These are phyloP conservation scores for Santalum album DNA, from an alignment of 164 flowering plant genomes.

Conservation along the genomic window DNA sequence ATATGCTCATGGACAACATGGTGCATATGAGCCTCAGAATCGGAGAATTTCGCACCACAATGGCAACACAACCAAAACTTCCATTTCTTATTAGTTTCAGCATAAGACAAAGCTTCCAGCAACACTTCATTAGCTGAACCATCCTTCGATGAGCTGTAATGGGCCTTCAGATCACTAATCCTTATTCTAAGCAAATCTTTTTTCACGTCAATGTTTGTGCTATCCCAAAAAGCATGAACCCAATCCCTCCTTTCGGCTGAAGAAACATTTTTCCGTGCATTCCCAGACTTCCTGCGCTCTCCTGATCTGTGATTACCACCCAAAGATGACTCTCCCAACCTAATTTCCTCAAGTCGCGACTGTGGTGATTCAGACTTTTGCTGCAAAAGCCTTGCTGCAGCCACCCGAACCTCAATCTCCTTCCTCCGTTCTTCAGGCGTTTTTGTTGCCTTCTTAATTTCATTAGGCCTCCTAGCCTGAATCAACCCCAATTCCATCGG, in stretches of 20 bases:
- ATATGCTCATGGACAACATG: conserved; percentile 83
- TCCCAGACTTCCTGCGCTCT: conserved; percentile 52
- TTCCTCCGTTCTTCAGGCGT: conserved; percentile 87
- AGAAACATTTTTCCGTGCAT: conserved; percentile 38
- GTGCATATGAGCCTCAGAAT: conserved; percentile 51
- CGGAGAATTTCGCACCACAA: conserved; percentile 61
- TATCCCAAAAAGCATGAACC: conserved; percentile 69
- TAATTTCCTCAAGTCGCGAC: conserved; percentile 32
- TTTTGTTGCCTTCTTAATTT: conserved; percentile 93
- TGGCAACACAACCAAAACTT: conserved; percentile 78
- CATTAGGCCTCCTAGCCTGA: conserved; percentile 72
- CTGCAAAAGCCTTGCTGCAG: conserved; percentile 92
- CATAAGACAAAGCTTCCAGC: conserved; percentile 62
- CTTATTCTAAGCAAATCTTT: conserved; percentile 48
- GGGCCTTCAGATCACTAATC: conserved; percentile 43
- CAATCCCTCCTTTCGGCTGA: conserved; percentile 57
- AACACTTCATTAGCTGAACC: conserved; percentile 44
- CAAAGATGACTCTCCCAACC: conserved; percentile 26
- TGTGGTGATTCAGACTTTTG: conserved; percentile 53
- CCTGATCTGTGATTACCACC: conserved; percentile 36
- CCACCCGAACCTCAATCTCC: conserved; percentile 96
- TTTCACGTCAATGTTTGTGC: conserved; percentile 52
- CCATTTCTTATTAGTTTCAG: conserved; percentile 55
- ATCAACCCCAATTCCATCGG: conserved; percentile 78
- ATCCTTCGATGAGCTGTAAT: conserved; percentile 54